Evolutionary conservation across 2,329 filamentous ascomycete species (phyloP).

Genomic region (Xylaria arbuscula): DNA sequence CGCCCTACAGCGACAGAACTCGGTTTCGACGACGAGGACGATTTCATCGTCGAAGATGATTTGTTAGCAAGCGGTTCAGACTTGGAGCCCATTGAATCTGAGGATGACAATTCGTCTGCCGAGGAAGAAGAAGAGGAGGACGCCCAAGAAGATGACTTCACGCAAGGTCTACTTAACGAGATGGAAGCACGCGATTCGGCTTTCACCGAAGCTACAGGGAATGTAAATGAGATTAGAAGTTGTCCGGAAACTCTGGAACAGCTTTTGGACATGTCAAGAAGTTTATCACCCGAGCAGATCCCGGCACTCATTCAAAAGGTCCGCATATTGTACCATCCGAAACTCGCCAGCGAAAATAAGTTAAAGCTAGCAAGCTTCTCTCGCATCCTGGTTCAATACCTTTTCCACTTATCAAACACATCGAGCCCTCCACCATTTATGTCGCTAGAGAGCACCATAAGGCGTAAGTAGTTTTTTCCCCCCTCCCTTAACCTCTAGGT

Average conservation of each 20-base stretch:
- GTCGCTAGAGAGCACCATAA: constrained; percentile 81
- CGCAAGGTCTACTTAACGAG: constrained; percentile 72
- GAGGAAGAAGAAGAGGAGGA: constrained; percentile 58
- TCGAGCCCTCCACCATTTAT: constrained; percentile 65
- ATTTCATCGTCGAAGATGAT: constrained; percentile 91
- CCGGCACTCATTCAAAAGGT: constrained; percentile 89
- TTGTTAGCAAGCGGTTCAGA: constrained; percentile 85
- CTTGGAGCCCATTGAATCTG: constrained; percentile 63
- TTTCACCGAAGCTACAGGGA: constrained; percentile 54
- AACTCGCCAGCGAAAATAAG: constrained; percentile 87
- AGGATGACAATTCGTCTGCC: constrained; percentile 33
- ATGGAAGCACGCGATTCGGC: constrained; percentile 65
- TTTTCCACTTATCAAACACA: constrained; percentile 62
- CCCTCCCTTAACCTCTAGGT: not conserved
- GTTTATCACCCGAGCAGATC: constrained; percentile 71
- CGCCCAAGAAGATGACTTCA: constrained; percentile 73
- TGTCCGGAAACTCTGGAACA: constrained; percentile 85
- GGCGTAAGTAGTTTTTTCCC: constrained; percentile 63
- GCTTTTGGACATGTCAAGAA: constrained; percentile 73
- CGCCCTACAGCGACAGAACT: constrained; percentile 69
- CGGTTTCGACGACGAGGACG: constrained; percentile 91
- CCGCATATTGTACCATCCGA: constrained; percentile 90
- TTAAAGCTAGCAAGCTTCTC: constrained; percentile 78
- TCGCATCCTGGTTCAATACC: constrained; percentile 71
- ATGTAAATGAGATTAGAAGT: constrained; percentile 74